Base-by-base conservation (phyloP, 2,329 filamentous ascomycete species). In the Exophiala sp. region DNA sequence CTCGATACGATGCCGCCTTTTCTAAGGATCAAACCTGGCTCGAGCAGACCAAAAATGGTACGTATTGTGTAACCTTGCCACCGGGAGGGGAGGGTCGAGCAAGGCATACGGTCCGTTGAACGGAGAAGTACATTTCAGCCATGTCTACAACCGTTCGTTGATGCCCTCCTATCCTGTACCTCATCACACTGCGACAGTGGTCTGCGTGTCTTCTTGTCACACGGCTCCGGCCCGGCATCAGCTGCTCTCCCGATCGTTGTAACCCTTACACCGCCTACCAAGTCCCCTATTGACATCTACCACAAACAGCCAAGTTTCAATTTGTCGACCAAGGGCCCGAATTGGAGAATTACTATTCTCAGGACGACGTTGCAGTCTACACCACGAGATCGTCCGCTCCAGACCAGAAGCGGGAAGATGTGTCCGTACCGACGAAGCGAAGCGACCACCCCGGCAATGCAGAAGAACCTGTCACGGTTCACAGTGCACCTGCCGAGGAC, bases 11-110 rank as follows among this genome's bases (percentile, higher is more conserved):
- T 44, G 55, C 52, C 30, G 54, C 44, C 27, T 61, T 61, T 43
- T 40, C 57, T 40, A 59, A 58, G 47, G 50, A 59, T 46, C 58
- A 61, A 45, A 48, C 56, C 48, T 61, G 58, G 58, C 45, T 60
- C 30, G 53, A 55, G 43, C 58, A 58, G 34, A 58, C 55, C 45
- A 59, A 56, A 39, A 58, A 59, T 50, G 57, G 58, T 61, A 58
- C 54, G 58, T 56, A n/a, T 29, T 43, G 52, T 57, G 52, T 46
- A 46, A 57, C 55, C 48, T 19, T 29, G 32, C 22, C 27, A 13
- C 4, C 35, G 14, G 6, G 14, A 38, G 7, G 4, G 4, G 9
- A 38, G 16, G 35, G n/a, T n/a, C n/a, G n/a, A n/a, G n/a, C n/a
- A n/a, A 38, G 38, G 9, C 7, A 22, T 11, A 35, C 23, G 18